Base-by-base conservation (phyloP, 1,284 basidiomycete genomes). In the Apiotrichum laibachii region DNA sequence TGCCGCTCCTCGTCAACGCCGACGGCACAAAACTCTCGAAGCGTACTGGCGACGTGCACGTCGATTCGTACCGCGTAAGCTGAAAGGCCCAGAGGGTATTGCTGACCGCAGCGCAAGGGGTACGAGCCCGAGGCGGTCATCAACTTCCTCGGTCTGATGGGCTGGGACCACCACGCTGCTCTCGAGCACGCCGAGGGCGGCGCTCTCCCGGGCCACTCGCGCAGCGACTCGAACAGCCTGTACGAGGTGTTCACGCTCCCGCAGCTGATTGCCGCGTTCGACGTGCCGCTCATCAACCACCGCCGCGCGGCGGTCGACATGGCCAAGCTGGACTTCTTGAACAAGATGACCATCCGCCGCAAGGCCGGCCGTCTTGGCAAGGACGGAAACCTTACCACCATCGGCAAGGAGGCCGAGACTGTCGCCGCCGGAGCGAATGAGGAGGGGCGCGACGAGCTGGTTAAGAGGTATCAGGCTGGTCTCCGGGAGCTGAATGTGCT, bases 11-110 rank as follows among this genome's bases (percentile, higher is more conserved):
- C 0, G 82, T 96, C 40, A 98, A 98, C 70, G 81, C 86, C 0
- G 92, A 98, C 72, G 93, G 94, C 0, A 85, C 86, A 3, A 99
- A 99, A 76, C 89, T 99, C 82, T 92, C 89, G 21, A 99, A 99
- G 73, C 83, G 96, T 11, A 87, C 88, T 21, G 93, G 91, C 2
- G 92, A 96, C 69, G 92, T 94, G 1, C 83, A 85, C 43, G 92
- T 97, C 4, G 81, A 87, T 34, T 87, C 90, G 66, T 99, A 92
- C 72, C 87, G 89, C 53, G 91, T 92, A 66, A 59, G 84, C 18
- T 70, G 12, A 18, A 13, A 47, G 1, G 9, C 21, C 55, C 8
- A 18, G 34, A 15, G 26, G 4, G 34, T 34, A 3, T 21, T 18
- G 42, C 48, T 64, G 21, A 56, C 43, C 6, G 26, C 57, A 81